A percentile compares a stretch with the other conserved stretches of the same genome.
These are phyloP conservation scores for Neofusicoccum kwambonambiense DNA, from an alignment of 2,329 filamentous ascomycete species.

Conservation along the genomic window DNA sequence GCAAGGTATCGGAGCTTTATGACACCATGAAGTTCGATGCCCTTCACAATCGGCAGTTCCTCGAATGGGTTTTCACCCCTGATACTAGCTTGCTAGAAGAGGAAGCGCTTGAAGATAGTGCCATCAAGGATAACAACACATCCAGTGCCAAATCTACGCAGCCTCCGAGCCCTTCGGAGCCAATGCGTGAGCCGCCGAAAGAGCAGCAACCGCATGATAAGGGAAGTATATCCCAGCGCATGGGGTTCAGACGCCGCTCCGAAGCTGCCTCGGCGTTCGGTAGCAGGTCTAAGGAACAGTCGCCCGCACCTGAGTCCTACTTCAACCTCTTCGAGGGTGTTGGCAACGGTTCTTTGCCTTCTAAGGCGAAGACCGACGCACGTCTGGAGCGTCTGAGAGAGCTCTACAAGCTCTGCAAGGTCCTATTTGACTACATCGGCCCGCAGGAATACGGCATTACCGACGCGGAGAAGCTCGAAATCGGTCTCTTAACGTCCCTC, in stretches of 20 bases:
- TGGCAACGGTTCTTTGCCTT: conserved; percentile 41
- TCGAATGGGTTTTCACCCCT: conserved; percentile 97
- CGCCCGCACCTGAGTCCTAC: conserved; percentile 57
- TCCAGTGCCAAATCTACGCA: conserved; percentile 25
- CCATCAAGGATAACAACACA: conserved; percentile 35
- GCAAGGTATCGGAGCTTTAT: conserved; percentile 97
- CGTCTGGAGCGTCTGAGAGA: conserved; percentile 87
- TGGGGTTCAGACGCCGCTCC: conserved; percentile 55
- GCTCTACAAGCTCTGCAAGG: conserved; percentile 88
- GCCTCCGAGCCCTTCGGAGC: conserved; percentile 32
- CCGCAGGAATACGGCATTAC: conserved; percentile 98
- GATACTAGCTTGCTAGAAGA: conserved; percentile 75
- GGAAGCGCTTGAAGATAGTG: conserved; percentile 44
- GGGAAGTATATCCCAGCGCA: conserved; percentile 44
- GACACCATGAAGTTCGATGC: conserved; percentile 99
- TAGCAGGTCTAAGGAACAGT: conserved; percentile 9
- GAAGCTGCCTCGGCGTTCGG: conserved; percentile 31
- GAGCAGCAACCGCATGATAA: conserved; percentile 31
- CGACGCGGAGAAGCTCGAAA: conserved; percentile 95
- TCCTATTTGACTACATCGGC: conserved; percentile 97
- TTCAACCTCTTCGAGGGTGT: conserved; percentile 87
- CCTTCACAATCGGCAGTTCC: conserved; percentile 89
- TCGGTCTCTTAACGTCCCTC: conserved; percentile 88
- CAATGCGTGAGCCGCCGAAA: conserved; percentile 16
- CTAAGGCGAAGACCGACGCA: conserved; percentile 77